Evolutionary conservation across 2,329 filamentous ascomycete species (phyloP), one percentile per base, ranked within the genome.

Genomic region (Huntiella abstrusa): DNA sequence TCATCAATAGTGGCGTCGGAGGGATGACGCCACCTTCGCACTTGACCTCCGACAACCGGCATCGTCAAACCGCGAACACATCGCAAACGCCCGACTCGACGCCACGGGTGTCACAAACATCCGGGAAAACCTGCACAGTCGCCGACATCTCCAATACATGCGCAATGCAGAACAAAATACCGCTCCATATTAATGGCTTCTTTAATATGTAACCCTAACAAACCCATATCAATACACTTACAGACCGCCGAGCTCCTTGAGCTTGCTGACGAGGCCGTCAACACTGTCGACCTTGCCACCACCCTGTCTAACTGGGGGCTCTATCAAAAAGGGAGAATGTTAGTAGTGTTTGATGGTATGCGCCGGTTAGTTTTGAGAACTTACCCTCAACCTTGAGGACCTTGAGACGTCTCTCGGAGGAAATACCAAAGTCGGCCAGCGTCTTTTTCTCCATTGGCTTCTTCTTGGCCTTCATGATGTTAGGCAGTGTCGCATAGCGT

Each of bases 381-480:
- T 57, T 64, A 85, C 80, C 81, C 42, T 73, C 76, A 53, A 98
- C 87, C 73, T 91, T 91, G 55, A 96, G 58, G 46, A 85, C 83
- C 76, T 91, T 94, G 60, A 98, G 64, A 56, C 87, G 72, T 64
- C 72, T 77, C 61, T 73, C 71, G 45, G 73, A 74, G 55, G 86
- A 78, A 38, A 94, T 64, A 2, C 83, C 84, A 61, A 83, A 82
- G 59, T 98, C 91, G 48, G 68, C 72, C 60, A 95, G 62, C 53
- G 73, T 84, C 72, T 85, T 81, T 80, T 95, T 96, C 57, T 91
- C 85, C 55, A 98, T 59, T 58, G 83, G 83, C 81, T 98, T 98
- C 83, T 96, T 98, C 82, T 98, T 98, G 45, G 91, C 91, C 80
- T 96, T 98, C 91, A 98, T 98, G 54, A 98, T 96, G 61, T 96